A percentile compares a stretch with the other conserved stretches of the same genome.
Conservation (phyloP, 1,284 basidiomycete species). For the Cryptococcus sp. region DNA sequence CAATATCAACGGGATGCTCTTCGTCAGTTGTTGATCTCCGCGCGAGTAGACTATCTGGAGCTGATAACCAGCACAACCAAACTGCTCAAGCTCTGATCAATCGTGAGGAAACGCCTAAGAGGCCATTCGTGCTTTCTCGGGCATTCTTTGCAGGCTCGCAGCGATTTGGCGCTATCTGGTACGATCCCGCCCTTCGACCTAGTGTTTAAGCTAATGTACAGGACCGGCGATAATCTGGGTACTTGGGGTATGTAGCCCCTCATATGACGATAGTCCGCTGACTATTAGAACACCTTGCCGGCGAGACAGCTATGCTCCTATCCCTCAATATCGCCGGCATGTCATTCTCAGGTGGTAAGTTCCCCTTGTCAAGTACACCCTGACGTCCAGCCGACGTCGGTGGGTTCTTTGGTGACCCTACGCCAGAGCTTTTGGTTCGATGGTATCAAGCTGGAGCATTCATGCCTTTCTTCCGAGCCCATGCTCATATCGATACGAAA, state of each 20-base stretch:
- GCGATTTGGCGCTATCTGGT: conserved; percentile 93
- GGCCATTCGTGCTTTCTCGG: conserved; percentile 93
- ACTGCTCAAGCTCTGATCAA: conserved; percentile 77
- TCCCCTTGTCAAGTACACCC: no score
- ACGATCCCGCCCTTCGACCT: conserved; percentile 6
- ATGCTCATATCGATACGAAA: conserved; percentile 98
- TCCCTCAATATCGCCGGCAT: conserved; percentile 90
- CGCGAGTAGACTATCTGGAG: background rate
- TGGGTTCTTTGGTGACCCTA: conserved; percentile 97
- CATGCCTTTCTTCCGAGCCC: conserved; percentile 96
- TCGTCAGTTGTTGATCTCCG: conserved; percentile 30
- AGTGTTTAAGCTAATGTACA: conserved; percentile 3
- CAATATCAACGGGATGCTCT: conserved; percentile 51
- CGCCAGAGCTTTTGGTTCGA: conserved; percentile 86
- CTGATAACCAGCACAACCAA: conserved; percentile 62
- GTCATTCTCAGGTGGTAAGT: conserved; percentile 82
- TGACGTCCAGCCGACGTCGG: conserved; percentile 96
- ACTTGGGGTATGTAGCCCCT: conserved; percentile 64
- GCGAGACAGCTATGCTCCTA: conserved; percentile 90
- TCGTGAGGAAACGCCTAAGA: conserved; percentile 67
- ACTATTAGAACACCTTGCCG: conserved; percentile 72
- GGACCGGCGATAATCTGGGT: conserved; percentile 92
- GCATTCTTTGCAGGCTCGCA: conserved; percentile 95
- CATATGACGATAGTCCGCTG: background rate
- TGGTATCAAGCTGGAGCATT: conserved; percentile 98